These are phyloP conservation scores for Aspergillus carbonarius DNA, from an alignment of 2,329 filamentous ascomycete species.

Conservation along the genomic window DNA sequence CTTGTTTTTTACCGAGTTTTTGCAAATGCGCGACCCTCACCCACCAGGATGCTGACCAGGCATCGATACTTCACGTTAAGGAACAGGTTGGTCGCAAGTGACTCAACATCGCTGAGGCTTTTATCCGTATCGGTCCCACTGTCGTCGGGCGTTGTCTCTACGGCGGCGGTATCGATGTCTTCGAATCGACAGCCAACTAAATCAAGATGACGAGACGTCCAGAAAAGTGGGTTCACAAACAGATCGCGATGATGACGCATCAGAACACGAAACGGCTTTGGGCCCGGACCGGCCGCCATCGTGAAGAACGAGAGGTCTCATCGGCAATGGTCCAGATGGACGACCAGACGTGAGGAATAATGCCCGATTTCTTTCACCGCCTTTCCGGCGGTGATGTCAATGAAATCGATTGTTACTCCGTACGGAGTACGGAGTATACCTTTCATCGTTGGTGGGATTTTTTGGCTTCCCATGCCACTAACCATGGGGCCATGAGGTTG, in stretches of 20 bases:
- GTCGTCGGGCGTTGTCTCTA: background rate
- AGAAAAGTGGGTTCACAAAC: constrained; percentile 9
- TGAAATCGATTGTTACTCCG: too few relatives aligned
- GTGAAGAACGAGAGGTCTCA: too few relatives aligned
- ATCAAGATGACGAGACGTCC: constrained; percentile 17
- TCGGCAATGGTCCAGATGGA: too few relatives aligned
- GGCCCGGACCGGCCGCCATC: background rate
- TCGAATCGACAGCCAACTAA: constrained; percentile 14
- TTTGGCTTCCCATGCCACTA: too few relatives aligned
- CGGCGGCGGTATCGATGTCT: constrained; percentile 1
- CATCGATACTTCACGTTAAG: background rate
- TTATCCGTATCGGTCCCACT: too few relatives aligned
- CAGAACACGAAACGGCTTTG: constrained; percentile 3
- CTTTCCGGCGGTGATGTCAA: too few relatives aligned
- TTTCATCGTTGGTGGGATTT: too few relatives aligned
- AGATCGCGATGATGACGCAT: background rate
- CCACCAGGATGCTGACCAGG: background rate
- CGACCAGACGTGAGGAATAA: too few relatives aligned
- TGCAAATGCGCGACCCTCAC: background rate
- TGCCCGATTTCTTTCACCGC: too few relatives aligned
- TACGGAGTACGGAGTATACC: too few relatives aligned
- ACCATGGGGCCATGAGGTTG: too few relatives aligned
- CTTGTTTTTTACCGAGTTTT: background rate
- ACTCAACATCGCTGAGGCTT: background rate
- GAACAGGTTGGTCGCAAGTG: background rate